These are phyloP conservation scores for Lactarius sanguifluus DNA, from an alignment of 768 basidiomycete genomes.

Conservation along the genomic window DNA sequence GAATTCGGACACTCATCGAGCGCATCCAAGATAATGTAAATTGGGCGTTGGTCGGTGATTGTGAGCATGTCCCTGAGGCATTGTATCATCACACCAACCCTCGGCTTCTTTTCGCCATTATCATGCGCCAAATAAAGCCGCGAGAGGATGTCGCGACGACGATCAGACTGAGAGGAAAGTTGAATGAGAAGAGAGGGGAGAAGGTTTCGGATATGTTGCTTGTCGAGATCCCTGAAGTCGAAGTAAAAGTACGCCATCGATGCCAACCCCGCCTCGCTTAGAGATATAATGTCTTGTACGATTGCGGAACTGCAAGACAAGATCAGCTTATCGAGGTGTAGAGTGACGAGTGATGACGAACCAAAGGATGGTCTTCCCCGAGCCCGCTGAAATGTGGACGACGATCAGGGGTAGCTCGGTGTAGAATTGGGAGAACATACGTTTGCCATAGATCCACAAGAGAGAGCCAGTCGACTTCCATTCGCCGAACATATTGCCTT, in stretches of 20 bases:
- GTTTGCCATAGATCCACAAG: neutral
- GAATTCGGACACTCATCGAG: neutral
- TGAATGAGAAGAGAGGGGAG: neutral
- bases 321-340: neutral
- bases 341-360: neutral
- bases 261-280: neutral
- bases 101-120: neutral
- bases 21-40: neutral
- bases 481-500: neutral
- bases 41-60: neutral
- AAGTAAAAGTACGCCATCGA: neutral
- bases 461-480: neutral
- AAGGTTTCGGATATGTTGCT: neutral
- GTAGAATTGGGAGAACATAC: neutral
- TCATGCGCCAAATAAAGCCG: neutral
- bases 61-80: neutral
- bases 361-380: too few species aligned
- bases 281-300: neutral
- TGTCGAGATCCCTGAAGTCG: neutral
- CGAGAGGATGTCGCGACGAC: neutral
- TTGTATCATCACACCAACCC: neutral
- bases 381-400: neutral
- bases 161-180: neutral
- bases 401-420: neutral
- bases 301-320: neutral